A percentile compares a stretch with the other conserved stretches of the same genome.
These are phyloP conservation scores for Cutaneotrichosporon daszewskae DNA, from an alignment of 1,284 basidiomycete genomes.

Conservation along the genomic window DNA sequence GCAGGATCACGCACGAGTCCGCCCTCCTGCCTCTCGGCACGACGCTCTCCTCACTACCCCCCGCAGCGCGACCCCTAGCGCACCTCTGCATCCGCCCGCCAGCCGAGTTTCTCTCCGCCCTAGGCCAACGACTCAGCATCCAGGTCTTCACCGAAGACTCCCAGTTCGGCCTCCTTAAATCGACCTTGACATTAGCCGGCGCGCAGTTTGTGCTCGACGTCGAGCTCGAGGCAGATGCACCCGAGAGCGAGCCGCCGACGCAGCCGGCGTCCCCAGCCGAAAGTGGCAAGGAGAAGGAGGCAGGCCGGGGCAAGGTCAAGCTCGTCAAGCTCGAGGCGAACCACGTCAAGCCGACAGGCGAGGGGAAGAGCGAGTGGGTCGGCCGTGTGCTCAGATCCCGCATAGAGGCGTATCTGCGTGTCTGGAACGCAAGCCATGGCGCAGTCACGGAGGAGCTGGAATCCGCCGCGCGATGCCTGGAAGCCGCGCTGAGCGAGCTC, in stretches of 20 bases:
- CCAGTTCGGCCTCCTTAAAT: constrained; percentile 39
- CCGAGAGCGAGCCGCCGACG: constrained; percentile 16
- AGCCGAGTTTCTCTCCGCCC: constrained; percentile 26
- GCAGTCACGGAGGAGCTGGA: constrained; percentile 13
- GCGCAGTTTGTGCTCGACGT: constrained; percentile 40
- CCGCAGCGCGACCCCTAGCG: constrained; percentile 16
- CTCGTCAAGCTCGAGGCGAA: constrained; percentile 32
- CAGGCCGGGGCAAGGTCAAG: constrained; percentile 20
- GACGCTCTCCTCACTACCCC: constrained; percentile 12
- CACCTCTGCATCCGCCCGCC: constrained; percentile 18
- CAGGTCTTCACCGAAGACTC: constrained; percentile 41
- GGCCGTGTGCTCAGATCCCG: constrained; percentile 13
- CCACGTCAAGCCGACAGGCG: constrained; percentile 30
- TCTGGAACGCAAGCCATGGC: constrained; percentile 35
- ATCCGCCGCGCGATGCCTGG: constrained; percentile 15
- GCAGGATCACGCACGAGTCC: constrained; percentile 30
- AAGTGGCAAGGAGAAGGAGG: neutral
- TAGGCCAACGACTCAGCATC: constrained; percentile 26
- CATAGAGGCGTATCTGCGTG: constrained; percentile 27
- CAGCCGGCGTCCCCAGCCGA: constrained; percentile 1
- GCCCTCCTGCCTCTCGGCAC: constrained; percentile 21
- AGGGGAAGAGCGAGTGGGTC: constrained; percentile 31
- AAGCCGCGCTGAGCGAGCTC: constrained; percentile 28
- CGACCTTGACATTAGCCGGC: constrained; percentile 37
- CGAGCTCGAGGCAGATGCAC: constrained; percentile 36